These are phyloP conservation scores for Gracilariopsis chorda DNA, from an alignment of 23 red algal species.

Conservation along the genomic window DNA sequence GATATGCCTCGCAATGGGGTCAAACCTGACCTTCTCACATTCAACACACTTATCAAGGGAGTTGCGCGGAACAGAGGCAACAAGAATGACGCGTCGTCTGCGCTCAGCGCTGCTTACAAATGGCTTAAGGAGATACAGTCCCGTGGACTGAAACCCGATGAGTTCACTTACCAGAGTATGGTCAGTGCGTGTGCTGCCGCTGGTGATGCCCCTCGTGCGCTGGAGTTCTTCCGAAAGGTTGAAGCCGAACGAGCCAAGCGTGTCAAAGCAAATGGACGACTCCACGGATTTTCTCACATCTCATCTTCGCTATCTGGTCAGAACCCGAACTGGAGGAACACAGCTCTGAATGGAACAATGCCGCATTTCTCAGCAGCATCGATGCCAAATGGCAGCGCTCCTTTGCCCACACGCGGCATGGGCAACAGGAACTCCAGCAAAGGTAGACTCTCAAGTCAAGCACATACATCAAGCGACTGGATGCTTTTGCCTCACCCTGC, in stretches of 20 bases:
- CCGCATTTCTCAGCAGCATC: neutral
- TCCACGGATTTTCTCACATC: neutral
- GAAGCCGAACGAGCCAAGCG: conserved; percentile 49
- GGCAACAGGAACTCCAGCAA: conserved; percentile 1
- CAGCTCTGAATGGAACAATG: conserved; percentile 4
- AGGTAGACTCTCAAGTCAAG: neutral
- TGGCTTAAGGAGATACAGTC: conserved; percentile 35
- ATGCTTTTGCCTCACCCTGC: conserved; percentile 53
- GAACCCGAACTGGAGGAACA: neutral
- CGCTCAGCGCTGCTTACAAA: conserved; percentile 41
- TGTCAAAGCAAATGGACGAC: neutral
- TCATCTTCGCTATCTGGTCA: neutral
- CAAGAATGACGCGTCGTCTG: conserved; percentile 24
- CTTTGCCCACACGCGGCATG: neutral
- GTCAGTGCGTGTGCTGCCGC: conserved; percentile 59
- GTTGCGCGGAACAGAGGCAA: conserved; percentile 28
- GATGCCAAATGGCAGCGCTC: neutral
- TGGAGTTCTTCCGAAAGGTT: conserved; percentile 65
- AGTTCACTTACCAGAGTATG: conserved; percentile 69
- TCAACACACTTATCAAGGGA: conserved; percentile 73
- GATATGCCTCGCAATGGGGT: conserved; percentile 54
- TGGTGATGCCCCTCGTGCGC: conserved; percentile 57
- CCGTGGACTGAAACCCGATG: conserved; percentile 28
- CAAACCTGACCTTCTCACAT: conserved; percentile 46
- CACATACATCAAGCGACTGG: conserved; percentile 5